Evolutionary conservation across 1,139 yeast genomes (phyloP).

Genomic region (Taphrina flavorubra): DNA sequence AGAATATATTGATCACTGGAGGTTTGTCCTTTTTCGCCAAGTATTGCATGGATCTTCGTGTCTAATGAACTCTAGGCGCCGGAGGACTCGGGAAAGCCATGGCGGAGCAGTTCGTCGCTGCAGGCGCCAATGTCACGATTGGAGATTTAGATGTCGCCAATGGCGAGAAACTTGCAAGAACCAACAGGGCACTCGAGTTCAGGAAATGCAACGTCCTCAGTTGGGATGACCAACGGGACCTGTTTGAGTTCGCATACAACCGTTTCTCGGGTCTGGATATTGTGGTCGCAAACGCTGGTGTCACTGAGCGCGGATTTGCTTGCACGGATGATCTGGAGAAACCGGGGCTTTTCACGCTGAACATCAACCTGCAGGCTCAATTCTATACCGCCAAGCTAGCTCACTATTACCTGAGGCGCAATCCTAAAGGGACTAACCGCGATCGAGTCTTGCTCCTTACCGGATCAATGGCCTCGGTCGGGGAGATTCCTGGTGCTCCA

Average conservation of each 20-base stretch:
- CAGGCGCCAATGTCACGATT: slow-evolving; percentile 36
- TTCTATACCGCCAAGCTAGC: slow-evolving; percentile 37
- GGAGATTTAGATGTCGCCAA: slow-evolving; percentile 28
- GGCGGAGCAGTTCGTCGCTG: slow-evolving; percentile 28
- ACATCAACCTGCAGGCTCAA: slow-evolving; percentile 35
- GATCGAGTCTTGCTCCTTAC: slow-evolving; percentile 26
- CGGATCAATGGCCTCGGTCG: slow-evolving; percentile 39
- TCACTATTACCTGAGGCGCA: slow-evolving; percentile 32
- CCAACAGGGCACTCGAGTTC: slow-evolving; percentile 20
- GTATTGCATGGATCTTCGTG: too few species aligned
- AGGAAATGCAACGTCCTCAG: slow-evolving; percentile 31
- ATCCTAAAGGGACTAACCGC: slow-evolving; percentile 22
- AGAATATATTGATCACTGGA: slow-evolving; percentile 37
- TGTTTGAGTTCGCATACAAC: slow-evolving; percentile 33
- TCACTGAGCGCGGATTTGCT: slow-evolving; percentile 37
- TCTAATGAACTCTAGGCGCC: slow-evolving; percentile 6
- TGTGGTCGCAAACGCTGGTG: slow-evolving; percentile 41
- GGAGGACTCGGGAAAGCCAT: slow-evolving; percentile 37
- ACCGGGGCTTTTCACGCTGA: slow-evolving; percentile 29
- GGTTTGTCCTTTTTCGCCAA: not conserved
- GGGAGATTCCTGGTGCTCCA: slow-evolving; percentile 40
- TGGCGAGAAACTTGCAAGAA: slow-evolving; percentile 29
- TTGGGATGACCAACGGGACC: slow-evolving; percentile 30
- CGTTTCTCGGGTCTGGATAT: slow-evolving; percentile 29
- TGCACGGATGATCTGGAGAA: slow-evolving; percentile 32